Evolutionary conservation across 2,329 filamentous ascomycete species (phyloP), one percentile per base, ranked within the genome.

Genomic region (Hypoxylon sp.): DNA sequence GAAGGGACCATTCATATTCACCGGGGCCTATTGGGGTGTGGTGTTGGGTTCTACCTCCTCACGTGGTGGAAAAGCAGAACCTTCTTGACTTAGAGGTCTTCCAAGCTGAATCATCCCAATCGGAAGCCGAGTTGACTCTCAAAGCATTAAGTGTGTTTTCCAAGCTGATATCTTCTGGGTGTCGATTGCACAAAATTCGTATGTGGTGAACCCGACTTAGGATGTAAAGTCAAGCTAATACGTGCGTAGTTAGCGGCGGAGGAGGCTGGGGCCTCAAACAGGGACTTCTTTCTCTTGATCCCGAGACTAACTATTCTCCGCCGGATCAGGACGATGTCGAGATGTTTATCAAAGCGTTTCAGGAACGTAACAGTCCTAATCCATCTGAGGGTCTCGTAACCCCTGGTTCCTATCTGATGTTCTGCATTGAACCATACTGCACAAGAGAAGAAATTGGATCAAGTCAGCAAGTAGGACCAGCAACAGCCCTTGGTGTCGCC

Each of bases 261-360:
- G 93, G 93, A 43, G 93, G 93, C 19, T 96, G 93, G 93, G 93
- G 93, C 14, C 82, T 86, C 60, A 96, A 95, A 76, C 88, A 91
- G 72, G 93, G 93, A 0, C 81, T 96, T 0, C 80, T 96, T 2
- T 93, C 92, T 5, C 83, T 96, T 3, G 92, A 96, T 73, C 91
- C 93, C 2, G 85, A 92, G 69, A 84, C 81, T 14, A 82, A 77
- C 19, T 86, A 87, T 71, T 80, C 79, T n/a, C 71, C 80, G 16
- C 75, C 81, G 6, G 82, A 84, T 39, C 80, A 87, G 32, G 83
- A 86, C 19, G 80, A 83, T 54, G 81, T 90, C 69, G 79, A 85
- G 34, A 80, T 78, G 66, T 88, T 89, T 65, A 83, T 88, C 68
- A 78, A 80, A 47, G 81, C 82, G 8, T 82, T 88, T 72, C 73